A percentile compares a stretch with the other conserved stretches of the same genome.
phyloP scores from a whole-genome alignment of 2,329 filamentous ascomycete species.

The Niveomyces coronatus region DNA sequence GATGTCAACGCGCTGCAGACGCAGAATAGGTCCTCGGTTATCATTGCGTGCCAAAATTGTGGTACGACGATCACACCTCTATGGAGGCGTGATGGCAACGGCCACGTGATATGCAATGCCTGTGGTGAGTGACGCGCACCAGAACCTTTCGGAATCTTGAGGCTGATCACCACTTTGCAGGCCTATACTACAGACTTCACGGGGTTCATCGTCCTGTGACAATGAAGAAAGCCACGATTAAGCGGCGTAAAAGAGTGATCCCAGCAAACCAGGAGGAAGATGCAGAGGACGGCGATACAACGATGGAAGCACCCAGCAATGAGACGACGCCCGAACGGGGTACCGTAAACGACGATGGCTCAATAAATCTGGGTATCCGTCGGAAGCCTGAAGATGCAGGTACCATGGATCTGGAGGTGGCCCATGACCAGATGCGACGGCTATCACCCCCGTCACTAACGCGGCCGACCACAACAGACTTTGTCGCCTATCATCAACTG shows the following conservation, averaged over 20 bases:
- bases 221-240: constrained; percentile 99
- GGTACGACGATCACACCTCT: constrained; percentile 92
- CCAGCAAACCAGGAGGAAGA: constrained; percentile 54
- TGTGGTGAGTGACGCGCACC: constrained; percentile 58
- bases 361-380: constrained; percentile 50
- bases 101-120: constrained; percentile 96
- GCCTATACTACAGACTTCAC: constrained; percentile 92
- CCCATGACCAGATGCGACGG: constrained; percentile 32
- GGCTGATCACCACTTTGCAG: constrained; percentile 31
- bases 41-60: constrained; percentile 95
- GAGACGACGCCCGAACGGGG: constrained; percentile 39
- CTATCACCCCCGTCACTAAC: constrained; percentile 32
- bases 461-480: constrained; percentile 30
- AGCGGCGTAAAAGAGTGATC: constrained; percentile 87
- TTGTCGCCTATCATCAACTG: constrained; percentile 42
- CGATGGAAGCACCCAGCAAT: constrained; percentile 27
- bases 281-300: constrained; percentile 38
- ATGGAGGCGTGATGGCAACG: constrained; percentile 88
- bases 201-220: constrained; percentile 84
- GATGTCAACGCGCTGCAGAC: constrained; percentile 31
- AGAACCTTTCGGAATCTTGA: background rate
- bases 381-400: constrained; percentile 35
- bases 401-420: constrained; percentile 37
- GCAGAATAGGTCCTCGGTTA: constrained; percentile 24
- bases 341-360: constrained; percentile 52